Evolutionary conservation across 2,329 filamentous ascomycete species (phyloP), one percentile per base, ranked within the genome.

Genomic region (Penicillium sp.): DNA sequence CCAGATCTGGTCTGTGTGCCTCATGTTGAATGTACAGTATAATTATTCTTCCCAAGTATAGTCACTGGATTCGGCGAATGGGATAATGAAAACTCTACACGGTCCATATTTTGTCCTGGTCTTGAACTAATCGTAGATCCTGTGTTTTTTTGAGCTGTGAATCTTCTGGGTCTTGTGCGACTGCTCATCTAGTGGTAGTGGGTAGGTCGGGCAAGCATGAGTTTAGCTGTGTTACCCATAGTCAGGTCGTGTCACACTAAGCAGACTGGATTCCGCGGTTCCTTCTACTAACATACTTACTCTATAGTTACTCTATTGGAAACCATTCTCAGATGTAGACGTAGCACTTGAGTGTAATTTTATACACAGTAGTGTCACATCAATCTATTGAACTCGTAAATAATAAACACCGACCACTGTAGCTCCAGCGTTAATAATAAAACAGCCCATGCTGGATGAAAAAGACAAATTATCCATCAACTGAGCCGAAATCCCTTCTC

Each of bases 21-120:
- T 52, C 26, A 51, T 39, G 51, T 54, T 50, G 33, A 55, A 56
- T 68, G 62, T 64, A 68, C 53, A 59, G 58, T 67, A 65, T 55
- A 55, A 49, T 53, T 50, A 42, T 42, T 60, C 55, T 46, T 57
- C 39, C 54, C 55, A 35, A 48, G 25, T 54, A 60, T 62, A 62
- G 56, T 57, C 58, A 50, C 55, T 55, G 60, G 44, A 37, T 53
- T 48, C 45, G 57, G 56, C 54, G 57, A 59, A 58, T 43, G 57
- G 57, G 58, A 53, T 62, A 47, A 61, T 54, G 53, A 62, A 60
- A 50, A 60, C 44, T 48, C 43, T 43, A 53, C 33, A 45, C 50
- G 10, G 23, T 45, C 39, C 27, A 43, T 48, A 49, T 39, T 33
- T 47, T 7, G 16, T 19, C 11, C 21, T 47, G 35, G 19, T 23